Conservation (phyloP, 768 basidiomycete species). For the Tylopilus plumbeoviolaceoides region DNA sequence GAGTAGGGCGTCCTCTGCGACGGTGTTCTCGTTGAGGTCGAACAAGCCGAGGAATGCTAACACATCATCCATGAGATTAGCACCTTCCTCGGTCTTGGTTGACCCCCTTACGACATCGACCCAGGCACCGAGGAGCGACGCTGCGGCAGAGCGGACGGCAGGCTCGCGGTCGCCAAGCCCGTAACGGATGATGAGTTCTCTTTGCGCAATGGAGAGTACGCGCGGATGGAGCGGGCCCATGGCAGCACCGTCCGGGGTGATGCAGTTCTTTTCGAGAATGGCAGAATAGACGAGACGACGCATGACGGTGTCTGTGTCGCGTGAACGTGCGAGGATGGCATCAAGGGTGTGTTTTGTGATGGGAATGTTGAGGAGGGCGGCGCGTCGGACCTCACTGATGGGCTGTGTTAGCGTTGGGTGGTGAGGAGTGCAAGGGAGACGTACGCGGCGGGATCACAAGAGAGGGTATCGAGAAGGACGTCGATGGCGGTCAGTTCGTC, state of each 20-base stretch:
- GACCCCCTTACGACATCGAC: slow-evolving; percentile 49
- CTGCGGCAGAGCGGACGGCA: slow-evolving; percentile 67
- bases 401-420: neutral
- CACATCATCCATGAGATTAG: slow-evolving; percentile 35
- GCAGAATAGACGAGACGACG: slow-evolving; percentile 70
- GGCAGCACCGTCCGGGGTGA: slow-evolving; percentile 25
- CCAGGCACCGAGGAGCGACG: slow-evolving; percentile 71
- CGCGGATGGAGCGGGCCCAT: slow-evolving; percentile 62
- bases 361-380: slow-evolving; percentile 69
- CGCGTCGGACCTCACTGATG: slow-evolving; percentile 81
- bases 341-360: slow-evolving; percentile 53
- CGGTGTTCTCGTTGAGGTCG: slow-evolving; percentile 52
- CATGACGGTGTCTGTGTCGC: slow-evolving; percentile 72
- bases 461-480: slow-evolving; percentile 62
- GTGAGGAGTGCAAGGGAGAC: slow-evolving; percentile 26
- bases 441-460: slow-evolving; percentile 73
- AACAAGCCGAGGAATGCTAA: slow-evolving; percentile 53
- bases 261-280: slow-evolving; percentile 47
- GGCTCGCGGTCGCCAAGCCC: slow-evolving; percentile 86
- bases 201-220: slow-evolving; percentile 62
- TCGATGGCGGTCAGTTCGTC: slow-evolving; percentile 46
- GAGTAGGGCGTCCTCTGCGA: slow-evolving; percentile 71
- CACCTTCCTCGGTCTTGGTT: slow-evolving; percentile 35
- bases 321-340: slow-evolving; percentile 66
- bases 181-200: slow-evolving; percentile 73